A percentile compares a stretch with the other conserved stretches of the same genome.
Evolutionary conservation across 1,284 basidiomycete genomes (phyloP).

Genomic region (Cryptococcus sp.): DNA sequence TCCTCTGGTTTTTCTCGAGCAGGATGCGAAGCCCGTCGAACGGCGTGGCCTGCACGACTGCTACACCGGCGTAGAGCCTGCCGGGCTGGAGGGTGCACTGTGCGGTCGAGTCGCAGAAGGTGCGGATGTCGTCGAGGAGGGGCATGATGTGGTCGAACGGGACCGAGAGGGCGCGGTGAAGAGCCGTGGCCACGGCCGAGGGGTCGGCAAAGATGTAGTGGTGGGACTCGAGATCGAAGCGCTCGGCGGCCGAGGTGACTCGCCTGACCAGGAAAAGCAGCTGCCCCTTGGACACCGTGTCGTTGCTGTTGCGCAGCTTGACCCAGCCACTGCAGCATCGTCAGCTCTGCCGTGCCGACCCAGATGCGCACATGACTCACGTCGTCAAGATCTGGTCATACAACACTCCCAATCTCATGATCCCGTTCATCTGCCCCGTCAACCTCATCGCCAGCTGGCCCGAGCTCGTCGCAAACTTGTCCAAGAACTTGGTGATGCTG

Average conservation of each 20-base stretch:
- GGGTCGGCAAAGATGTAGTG: slow-evolving; percentile 52
- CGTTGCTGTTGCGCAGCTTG: slow-evolving; percentile 33
- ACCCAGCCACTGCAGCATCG: slow-evolving; percentile 42
- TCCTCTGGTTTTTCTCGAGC: slow-evolving; percentile 42
- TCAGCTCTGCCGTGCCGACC: not conserved
- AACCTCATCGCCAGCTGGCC: slow-evolving; percentile 40
- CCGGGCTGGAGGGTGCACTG: slow-evolving; percentile 42
- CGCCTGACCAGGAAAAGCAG: slow-evolving; percentile 51
- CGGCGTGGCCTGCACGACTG: slow-evolving; percentile 51
- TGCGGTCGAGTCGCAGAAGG: slow-evolving; percentile 45
- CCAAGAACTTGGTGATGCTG: slow-evolving; percentile 46
- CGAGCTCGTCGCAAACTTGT: slow-evolving; percentile 43
- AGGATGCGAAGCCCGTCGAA: slow-evolving; percentile 52
- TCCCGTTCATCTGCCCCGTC: slow-evolving; percentile 42
- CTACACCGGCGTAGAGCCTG: slow-evolving; percentile 48
- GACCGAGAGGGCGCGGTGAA: slow-evolving; percentile 50
- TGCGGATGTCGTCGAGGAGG: slow-evolving; percentile 47
- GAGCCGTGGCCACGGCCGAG: slow-evolving; percentile 43
- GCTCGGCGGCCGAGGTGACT: slow-evolving; percentile 44
- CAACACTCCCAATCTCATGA: slow-evolving; percentile 48
- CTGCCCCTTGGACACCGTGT: slow-evolving; percentile 52
- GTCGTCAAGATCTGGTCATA: slow-evolving; percentile 53
- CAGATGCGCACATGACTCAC: slow-evolving; percentile 25
- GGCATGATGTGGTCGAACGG: slow-evolving; percentile 48
- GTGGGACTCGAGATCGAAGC: slow-evolving; percentile 44